These are phyloP conservation scores for Agarophyton chilense DNA, from an alignment of 23 red algal genomes.

Conservation along the genomic window DNA sequence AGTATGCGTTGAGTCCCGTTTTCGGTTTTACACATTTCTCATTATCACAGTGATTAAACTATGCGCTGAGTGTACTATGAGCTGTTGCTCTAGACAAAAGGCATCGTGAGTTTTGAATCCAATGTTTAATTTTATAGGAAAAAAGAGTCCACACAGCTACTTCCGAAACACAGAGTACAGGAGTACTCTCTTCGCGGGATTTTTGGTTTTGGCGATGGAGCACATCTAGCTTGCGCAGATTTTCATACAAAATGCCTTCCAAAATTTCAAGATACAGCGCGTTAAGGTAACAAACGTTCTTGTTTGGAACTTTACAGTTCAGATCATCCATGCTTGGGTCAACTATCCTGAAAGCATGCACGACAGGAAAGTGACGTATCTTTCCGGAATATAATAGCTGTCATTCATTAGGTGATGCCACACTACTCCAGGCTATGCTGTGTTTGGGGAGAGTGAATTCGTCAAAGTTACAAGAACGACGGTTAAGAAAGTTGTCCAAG, in stretches of 20 bases:
- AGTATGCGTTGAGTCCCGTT: background rate
- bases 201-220: slow-evolving; percentile 20
- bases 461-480: background rate
- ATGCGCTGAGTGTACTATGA: background rate
- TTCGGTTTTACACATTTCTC: slow-evolving; percentile 23
- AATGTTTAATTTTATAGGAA: background rate
- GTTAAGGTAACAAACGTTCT: slow-evolving; percentile 8
- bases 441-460: background rate
- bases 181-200: background rate
- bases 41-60: slow-evolving; percentile 17
- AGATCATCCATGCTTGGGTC: slow-evolving; percentile 20
- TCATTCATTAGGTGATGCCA: background rate
- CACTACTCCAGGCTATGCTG: background rate
- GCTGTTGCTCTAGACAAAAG: background rate
- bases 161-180: background rate
- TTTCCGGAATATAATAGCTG: slow-evolving; percentile 7
- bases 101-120: background rate
- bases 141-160: background rate
- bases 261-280: background rate
- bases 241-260: slow-evolving; percentile 1
- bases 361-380: background rate
- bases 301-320: slow-evolving; percentile 26
- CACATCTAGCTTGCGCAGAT: background rate
- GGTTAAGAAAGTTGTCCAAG: background rate
- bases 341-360: slow-evolving; percentile 30